These are phyloP conservation scores for Stephanodiscus triporus DNA, from an alignment of 108 stramenopile species.

Conservation along the genomic window DNA sequence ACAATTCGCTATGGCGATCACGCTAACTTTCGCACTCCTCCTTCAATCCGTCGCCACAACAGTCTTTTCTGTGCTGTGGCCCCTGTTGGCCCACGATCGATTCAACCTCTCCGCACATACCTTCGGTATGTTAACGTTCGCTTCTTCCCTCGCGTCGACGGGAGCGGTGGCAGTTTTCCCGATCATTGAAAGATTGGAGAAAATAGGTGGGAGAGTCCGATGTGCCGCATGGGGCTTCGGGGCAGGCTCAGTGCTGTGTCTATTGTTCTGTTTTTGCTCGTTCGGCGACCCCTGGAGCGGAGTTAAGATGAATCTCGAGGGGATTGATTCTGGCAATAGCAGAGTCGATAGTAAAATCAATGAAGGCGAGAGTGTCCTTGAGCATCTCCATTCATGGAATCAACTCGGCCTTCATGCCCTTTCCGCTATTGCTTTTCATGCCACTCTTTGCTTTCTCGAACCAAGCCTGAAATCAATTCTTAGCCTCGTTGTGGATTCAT, in stretches of 20 bases:
- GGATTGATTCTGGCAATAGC: neutral
- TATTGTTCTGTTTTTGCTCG: slow-evolving; percentile 24
- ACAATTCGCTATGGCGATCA: slow-evolving; percentile 5
- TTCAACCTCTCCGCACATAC: slow-evolving; percentile 38
- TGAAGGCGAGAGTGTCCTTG: neutral
- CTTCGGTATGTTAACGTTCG: slow-evolving; percentile 35
- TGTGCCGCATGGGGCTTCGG: slow-evolving; percentile 37
- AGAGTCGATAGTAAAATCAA: neutral
- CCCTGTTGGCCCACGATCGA: slow-evolving; percentile 28
- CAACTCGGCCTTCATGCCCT: slow-evolving; percentile 23
- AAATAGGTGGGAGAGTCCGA: slow-evolving; percentile 23
- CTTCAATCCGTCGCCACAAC: slow-evolving; percentile 36
- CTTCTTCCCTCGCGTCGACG: slow-evolving; percentile 26
- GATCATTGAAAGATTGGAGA: slow-evolving; percentile 26
- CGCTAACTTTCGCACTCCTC: slow-evolving; percentile 23
- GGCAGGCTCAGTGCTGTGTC: slow-evolving; percentile 1
- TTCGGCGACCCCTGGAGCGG: slow-evolving; percentile 14
- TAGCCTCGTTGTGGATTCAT: slow-evolving; percentile 14
- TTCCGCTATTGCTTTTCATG: slow-evolving; percentile 26
- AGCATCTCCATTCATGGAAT: slow-evolving; percentile 19
- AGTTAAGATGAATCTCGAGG: neutral
- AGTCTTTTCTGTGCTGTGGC: slow-evolving; percentile 35
- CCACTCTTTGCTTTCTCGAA: slow-evolving; percentile 28
- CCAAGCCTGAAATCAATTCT: slow-evolving; percentile 35
- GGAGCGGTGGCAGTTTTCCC: slow-evolving; percentile 37